A percentile compares a stretch with the other conserved stretches of the same genome.
Conservation (phyloP, 208 protist genomes). For the Trypanosoma congolense region DNA sequence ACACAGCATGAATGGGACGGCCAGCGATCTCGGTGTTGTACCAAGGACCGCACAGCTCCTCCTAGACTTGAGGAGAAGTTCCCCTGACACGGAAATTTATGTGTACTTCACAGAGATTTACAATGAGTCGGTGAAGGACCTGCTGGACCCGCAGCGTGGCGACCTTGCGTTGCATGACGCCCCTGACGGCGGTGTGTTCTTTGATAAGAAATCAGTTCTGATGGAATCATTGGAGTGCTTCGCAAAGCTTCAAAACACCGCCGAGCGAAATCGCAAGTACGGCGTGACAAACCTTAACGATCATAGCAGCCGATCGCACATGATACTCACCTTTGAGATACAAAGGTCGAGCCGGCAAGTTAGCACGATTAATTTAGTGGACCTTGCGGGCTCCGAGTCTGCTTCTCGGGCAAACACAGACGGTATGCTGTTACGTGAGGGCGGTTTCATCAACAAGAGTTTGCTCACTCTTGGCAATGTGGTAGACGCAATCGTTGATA, state of each 20-base stretch:
- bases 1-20: conserved; percentile 84
- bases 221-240: conserved; percentile 69
- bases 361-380: conserved; percentile 65
- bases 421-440: conserved; percentile 52
- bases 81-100: conserved; percentile 29
- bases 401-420: conserved; percentile 67
- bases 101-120: conserved; percentile 75
- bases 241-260: conserved; percentile 43
- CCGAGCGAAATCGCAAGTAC: conserved; percentile 78
- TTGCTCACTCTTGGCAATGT: conserved; percentile 82
- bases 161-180: conserved; percentile 34
- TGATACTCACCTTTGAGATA: conserved; percentile 82
- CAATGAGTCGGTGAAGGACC: conserved; percentile 78
- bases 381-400: conserved; percentile 85
- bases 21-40: conserved; percentile 23
- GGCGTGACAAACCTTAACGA: conserved; percentile 87
- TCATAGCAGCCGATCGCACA: conserved; percentile 83
- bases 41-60: conserved; percentile 51
- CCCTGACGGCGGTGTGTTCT: conserved; percentile 20
- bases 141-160: conserved; percentile 33
- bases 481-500: conserved; percentile 65
- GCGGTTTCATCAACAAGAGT: conserved; percentile 82
- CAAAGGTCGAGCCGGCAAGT: conserved; percentile 52
- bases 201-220: conserved; percentile 42
- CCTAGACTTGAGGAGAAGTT: conserved; percentile 49